Percentiles rank a stretch among this genome's conserved stretches.
Conservation (phyloP, 2,329 filamentous ascomycete genomes). For the Cladophialophora exuberans region DNA sequence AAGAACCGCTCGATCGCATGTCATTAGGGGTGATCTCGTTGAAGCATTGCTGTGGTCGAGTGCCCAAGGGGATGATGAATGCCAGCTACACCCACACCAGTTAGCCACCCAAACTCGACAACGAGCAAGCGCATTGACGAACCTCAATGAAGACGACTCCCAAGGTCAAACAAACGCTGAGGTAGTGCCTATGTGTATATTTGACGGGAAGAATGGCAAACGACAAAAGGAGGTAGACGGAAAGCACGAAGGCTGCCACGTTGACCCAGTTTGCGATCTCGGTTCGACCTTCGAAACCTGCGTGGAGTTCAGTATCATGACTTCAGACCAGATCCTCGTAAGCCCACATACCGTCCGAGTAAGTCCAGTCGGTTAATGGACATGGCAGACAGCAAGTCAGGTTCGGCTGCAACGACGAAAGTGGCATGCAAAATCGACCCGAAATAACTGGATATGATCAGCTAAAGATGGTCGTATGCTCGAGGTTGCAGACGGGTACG, state of each 20-base stretch:
- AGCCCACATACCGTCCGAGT: conserved; percentile 56
- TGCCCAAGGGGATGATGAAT: conserved; percentile 84
- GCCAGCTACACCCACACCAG: conserved; percentile 63
- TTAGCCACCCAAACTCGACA: conserved; percentile 18
- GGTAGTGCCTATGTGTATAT: conserved; percentile 88
- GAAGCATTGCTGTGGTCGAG: conserved; percentile 78
- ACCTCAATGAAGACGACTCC: conserved; percentile 80
- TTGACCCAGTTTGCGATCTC: conserved; percentile 80
- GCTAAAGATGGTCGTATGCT: conserved; percentile 25
- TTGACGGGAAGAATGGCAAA: conserved; percentile 81
- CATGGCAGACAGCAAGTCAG: conserved; percentile 85
- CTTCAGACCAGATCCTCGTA: background rate
- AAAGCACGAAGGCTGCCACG: conserved; percentile 71
- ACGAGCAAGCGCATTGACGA: conserved; percentile 44
- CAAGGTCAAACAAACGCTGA: conserved; percentile 83
- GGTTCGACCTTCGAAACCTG: conserved; percentile 61
- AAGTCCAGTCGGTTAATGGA: conserved; percentile 78
- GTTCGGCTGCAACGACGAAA: conserved; percentile 45
- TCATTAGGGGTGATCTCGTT: conserved; percentile 91
- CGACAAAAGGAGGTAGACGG: conserved; percentile 75
- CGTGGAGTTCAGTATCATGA: background rate
- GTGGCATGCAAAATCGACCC: conserved; percentile 63
- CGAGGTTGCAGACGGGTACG: conserved; percentile 38
- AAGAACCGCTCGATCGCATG: conserved; percentile 80
- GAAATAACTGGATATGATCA: conserved; percentile 55